Evolutionary conservation across 805 yeast genomes (phyloP), one percentile per base, ranked within the genome.

Genomic region (Ogataea polymorpha): DNA sequence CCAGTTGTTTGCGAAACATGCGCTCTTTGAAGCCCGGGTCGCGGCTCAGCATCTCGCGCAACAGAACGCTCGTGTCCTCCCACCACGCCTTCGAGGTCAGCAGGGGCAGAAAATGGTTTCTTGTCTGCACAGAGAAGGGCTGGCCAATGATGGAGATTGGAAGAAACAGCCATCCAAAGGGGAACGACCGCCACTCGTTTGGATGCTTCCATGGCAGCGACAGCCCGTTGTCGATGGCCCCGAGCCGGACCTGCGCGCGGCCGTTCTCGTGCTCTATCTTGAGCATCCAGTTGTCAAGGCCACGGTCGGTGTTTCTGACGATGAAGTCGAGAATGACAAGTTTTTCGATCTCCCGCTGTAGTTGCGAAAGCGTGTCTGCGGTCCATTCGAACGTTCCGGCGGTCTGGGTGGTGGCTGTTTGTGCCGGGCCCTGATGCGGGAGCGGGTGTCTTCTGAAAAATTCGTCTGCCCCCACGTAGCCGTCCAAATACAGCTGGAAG

Each of bases 121-220:
- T 62, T 1, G 87, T 77, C 23, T 62, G 63, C 21, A 62, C 64
- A 3, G 82, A 71, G 51, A 83, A 82, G 3, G 88, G 88, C 44
- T 75, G 82, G 0, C 86, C 86, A 37, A 83, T 77, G 5, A 83
- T 56, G 9, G 76, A 67, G 10, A 74, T 59, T 0, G 90, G 90
- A 24, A 83, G 59, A 51, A 78, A 82, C 18, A 83, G 61, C 91
- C 91, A 83, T 0, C 90, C 90, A 61, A 74, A 83, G 0, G 90
- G 90, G 51, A 80, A 83, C 0, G 86, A 79, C 41, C 90, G 63
- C 87, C 89, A 82, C 54, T 82, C 88, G 59, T 83, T 86, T 0
- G 90, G 90, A 49, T 82, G 87, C 53, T 83, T 82, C 88, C 88
- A 83, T 5, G 91, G 90, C 51, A 80, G 82, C 0, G 89, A 71